These are phyloP conservation scores for Pelargonium myrrhifolium DNA, from an alignment of 441 rosid species.

Conservation along the genomic window DNA sequence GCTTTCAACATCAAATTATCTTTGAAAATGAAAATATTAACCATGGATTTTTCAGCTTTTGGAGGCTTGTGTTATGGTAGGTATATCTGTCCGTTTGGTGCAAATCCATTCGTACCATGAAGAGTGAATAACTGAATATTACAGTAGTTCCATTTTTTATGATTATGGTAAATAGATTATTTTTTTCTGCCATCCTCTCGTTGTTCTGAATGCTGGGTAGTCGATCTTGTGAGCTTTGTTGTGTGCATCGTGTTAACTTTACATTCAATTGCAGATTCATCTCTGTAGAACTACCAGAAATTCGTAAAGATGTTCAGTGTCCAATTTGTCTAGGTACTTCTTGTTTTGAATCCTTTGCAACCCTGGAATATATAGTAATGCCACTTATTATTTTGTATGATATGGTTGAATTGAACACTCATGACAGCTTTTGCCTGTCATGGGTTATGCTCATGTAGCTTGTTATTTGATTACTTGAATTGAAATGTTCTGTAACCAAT, in stretches of 20 bases:
- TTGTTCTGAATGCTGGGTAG: background rate
- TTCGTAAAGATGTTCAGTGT: conserved; percentile 84
- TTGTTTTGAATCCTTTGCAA: background rate
- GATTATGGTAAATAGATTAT: background rate
- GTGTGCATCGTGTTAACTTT: conserved; percentile 7
- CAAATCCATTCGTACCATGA: background rate
- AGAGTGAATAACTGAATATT: background rate
- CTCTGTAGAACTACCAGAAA: conserved; percentile 52
- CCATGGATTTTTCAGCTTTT: background rate
- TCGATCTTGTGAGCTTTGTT: conserved; percentile 6
- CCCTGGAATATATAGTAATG: background rate
- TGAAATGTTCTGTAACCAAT: background rate
- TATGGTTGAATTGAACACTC: background rate
- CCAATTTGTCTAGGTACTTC: conserved; percentile 84
- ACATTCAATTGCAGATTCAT: conserved; percentile 57
- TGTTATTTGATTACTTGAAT: background rate
- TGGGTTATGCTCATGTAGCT: background rate
- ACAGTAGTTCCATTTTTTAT: background rate
- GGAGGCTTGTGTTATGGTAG: background rate
- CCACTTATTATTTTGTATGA: background rate
- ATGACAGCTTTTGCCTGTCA: background rate
- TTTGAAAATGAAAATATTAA: background rate
- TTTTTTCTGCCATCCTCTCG: background rate
- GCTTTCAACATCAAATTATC: background rate
- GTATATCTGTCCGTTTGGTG: too few species aligned